Conservation (phyloP, 148 eudicot genomes). For the Rheum nobile region DNA sequence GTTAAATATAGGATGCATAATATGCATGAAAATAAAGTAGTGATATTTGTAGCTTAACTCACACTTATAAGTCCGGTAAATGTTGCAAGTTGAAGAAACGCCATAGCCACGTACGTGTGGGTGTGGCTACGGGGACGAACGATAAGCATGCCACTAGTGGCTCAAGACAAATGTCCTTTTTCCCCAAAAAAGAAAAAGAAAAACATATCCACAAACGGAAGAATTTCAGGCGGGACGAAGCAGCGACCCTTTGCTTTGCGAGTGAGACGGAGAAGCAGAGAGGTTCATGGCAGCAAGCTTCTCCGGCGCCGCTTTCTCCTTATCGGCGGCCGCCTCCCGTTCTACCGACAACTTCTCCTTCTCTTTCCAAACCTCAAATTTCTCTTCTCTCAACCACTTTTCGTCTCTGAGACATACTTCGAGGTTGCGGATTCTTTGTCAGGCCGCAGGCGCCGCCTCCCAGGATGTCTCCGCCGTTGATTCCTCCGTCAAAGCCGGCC, state of each 20-base stretch:
- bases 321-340: background rate
- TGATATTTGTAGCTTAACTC: too few species aligned
- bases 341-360: background rate
- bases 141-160: background rate
- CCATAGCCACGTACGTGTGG: background rate
- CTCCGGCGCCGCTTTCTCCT: conserved; percentile 1
- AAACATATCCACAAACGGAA: conserved; percentile 7
- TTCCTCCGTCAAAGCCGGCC: conserved; percentile 31
- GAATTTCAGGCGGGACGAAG: conserved; percentile 9
- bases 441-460: conserved; percentile 26
- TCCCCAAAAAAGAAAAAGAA: background rate
- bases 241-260: background rate
- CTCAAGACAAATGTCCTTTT: background rate
- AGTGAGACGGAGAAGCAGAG: background rate
- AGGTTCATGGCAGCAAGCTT: conserved; percentile 3
- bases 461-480: conserved; percentile 17
- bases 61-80: too few species aligned
- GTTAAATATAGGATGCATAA: too few species aligned
- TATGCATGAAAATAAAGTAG: too few species aligned
- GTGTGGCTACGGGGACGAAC: background rate
- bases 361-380: background rate
- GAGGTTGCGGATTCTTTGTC: conserved; percentile 21
- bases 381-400: background rate
- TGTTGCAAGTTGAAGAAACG: background rate
- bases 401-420: conserved; percentile 6